These are phyloP conservation scores for Tulasnella sp. DNA, from an alignment of 768 basidiomycete genomes.

Conservation along the genomic window DNA sequence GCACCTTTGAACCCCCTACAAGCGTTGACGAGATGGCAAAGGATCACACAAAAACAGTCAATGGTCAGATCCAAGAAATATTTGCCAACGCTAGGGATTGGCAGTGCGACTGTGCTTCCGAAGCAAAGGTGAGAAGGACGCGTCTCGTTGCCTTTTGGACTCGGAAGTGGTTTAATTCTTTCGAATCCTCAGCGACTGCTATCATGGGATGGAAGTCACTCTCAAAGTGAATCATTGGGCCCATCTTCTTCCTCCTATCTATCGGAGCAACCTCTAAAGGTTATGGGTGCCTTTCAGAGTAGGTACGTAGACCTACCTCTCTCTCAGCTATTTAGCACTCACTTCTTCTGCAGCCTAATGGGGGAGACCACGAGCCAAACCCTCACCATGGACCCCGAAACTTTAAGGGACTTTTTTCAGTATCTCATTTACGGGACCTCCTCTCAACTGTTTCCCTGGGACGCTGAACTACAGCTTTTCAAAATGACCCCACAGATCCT, in stretches of 20 bases:
- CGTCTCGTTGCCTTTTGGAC: neutral
- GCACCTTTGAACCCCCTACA: neutral
- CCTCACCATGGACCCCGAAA: neutral
- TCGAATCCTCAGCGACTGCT: neutral
- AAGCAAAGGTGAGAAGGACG: neutral
- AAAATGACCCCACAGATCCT: conserved; percentile 18
- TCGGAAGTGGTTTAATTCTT: neutral
- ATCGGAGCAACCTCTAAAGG: neutral
- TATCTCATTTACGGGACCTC: neutral
- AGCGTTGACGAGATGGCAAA: neutral
- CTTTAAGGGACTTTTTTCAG: neutral
- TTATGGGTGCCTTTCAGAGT: neutral
- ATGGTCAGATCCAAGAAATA: neutral
- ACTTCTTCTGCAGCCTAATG: neutral
- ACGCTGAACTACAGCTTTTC: neutral
- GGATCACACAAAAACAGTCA: neutral
- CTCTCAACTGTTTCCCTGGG: neutral
- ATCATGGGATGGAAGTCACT: neutral
- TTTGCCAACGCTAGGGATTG: neutral
- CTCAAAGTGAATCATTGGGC: neutral
- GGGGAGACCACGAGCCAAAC: neutral
- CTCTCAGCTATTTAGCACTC: too few relatives aligned
- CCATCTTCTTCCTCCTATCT: neutral
- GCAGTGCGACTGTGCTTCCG: neutral
- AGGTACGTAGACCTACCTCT: neutral